A percentile compares a stretch with the other conserved stretches of the same genome.
Conservation (phyloP, 768 basidiomycete species). For the Mycena metata region DNA sequence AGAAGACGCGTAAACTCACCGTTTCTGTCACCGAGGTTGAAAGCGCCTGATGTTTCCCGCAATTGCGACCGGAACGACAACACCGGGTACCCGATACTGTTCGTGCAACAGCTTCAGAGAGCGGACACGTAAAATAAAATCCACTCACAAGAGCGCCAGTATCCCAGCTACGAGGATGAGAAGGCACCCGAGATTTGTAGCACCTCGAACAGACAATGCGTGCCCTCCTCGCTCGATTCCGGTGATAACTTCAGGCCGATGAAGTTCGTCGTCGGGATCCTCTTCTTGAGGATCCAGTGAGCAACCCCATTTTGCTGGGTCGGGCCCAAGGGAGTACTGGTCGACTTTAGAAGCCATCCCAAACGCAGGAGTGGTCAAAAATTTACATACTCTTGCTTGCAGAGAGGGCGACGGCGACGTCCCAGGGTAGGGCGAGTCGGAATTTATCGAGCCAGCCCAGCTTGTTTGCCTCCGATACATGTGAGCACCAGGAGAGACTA, state of each 20-base stretch:
- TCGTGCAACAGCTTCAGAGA: too few relatives aligned
- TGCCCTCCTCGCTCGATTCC: slow-evolving; percentile 62
- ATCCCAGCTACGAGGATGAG: slow-evolving; percentile 48
- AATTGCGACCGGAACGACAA: slow-evolving; percentile 46
- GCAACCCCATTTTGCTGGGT: slow-evolving; percentile 72
- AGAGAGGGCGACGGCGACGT: slow-evolving; percentile 24
- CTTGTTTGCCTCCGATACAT: slow-evolving; percentile 35
- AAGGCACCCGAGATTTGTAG: slow-evolving; percentile 74
- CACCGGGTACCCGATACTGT: slow-evolving; percentile 54
- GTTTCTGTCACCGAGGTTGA: slow-evolving; percentile 63
- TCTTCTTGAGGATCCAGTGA: slow-evolving; percentile 56
- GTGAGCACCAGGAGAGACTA: slow-evolving; percentile 17
- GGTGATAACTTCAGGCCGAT: slow-evolving; percentile 37
- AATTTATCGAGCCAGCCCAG: slow-evolving; percentile 30
- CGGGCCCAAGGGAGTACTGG: slow-evolving; percentile 65
- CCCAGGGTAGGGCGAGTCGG: slow-evolving; percentile 43
- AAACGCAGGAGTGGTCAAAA: slow-evolving; percentile 28
- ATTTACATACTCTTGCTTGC: slow-evolving; percentile 40
- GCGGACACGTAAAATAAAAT: neutral
- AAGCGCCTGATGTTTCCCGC: slow-evolving; percentile 48
- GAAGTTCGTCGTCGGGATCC: slow-evolving; percentile 59
- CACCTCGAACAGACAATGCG: slow-evolving; percentile 71
- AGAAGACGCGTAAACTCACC: neutral
- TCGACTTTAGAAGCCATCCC: neutral
- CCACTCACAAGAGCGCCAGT: slow-evolving; percentile 33